phyloP scores from a whole-genome alignment of 352 stramenopile species.

The Globisporangium megalacanthum region DNA sequence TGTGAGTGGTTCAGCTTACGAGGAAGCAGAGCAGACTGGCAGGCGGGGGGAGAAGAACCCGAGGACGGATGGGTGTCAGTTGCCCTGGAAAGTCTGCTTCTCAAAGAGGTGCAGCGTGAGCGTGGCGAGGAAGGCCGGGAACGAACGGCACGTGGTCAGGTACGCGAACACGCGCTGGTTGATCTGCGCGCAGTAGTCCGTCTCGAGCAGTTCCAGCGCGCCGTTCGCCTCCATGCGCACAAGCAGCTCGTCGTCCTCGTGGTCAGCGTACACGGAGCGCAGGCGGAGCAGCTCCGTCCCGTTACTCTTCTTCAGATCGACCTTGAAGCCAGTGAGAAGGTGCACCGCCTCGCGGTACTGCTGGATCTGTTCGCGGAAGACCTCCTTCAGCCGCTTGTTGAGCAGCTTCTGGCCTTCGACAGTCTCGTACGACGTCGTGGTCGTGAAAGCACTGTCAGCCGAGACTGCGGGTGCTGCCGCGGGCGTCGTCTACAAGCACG shows the following conservation, averaged over 20 bases:
- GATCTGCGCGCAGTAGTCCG: conserved; percentile 65
- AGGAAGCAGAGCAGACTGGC: too few species aligned
- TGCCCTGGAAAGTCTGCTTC: conserved; percentile 86
- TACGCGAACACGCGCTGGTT: conserved; percentile 61
- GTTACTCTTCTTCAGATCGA: conserved; percentile 81
- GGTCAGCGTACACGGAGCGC: conserved; percentile 78
- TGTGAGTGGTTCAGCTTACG: too few species aligned
- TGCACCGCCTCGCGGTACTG: conserved; percentile 88
- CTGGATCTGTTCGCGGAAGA: conserved; percentile 86
- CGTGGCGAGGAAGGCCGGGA: conserved; percentile 86
- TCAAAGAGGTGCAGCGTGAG: conserved; percentile 88
- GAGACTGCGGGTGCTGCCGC: not conserved
- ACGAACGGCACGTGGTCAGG: conserved; percentile 78
- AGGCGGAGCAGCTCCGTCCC: conserved; percentile 70
- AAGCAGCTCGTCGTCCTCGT: conserved; percentile 79
- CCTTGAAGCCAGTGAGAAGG: conserved; percentile 85
- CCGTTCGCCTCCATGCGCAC: conserved; percentile 77
- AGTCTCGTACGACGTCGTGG: conserved; percentile 79
- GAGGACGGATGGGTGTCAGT: conserved; percentile 13
- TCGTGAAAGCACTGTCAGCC: conserved; percentile 44
- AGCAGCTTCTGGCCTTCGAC: conserved; percentile 82
- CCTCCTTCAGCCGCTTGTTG: conserved; percentile 86
- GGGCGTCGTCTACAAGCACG: conserved; percentile 3
- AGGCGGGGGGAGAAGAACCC: too few species aligned
- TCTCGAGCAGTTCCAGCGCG: conserved; percentile 79